These are phyloP conservation scores for Boletus reticuloceps DNA, from an alignment of 768 basidiomycete genomes.

Conservation along the genomic window DNA sequence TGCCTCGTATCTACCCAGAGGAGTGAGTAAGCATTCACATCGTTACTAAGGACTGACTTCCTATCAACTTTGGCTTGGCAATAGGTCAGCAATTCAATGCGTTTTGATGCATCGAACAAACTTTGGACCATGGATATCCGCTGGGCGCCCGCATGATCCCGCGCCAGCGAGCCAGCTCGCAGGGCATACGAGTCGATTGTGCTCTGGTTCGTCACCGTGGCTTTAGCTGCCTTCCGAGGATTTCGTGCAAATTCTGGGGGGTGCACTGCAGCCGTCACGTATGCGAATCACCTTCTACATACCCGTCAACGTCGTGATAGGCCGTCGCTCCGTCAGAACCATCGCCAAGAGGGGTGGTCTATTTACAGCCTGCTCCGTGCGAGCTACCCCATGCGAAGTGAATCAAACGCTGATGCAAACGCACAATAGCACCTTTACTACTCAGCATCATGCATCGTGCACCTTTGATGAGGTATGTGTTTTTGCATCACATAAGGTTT, in stretches of 20 bases:
- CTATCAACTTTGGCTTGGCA: conserved; percentile 26
- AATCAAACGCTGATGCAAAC: neutral
- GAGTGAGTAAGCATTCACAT: conserved; percentile 38
- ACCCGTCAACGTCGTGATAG: conserved; percentile 56
- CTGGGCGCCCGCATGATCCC: conserved; percentile 70
- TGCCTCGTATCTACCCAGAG: conserved; percentile 43
- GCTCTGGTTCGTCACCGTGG: conserved; percentile 45
- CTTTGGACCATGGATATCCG: conserved; percentile 49
- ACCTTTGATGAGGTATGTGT: conserved; percentile 41
- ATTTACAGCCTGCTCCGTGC: conserved; percentile 56
- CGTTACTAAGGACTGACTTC: conserved; percentile 11
- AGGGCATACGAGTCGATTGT: neutral
- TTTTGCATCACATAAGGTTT: conserved; percentile 35
- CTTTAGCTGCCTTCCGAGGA: conserved; percentile 60
- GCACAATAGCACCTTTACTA: conserved; percentile 5
- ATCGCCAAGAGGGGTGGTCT: conserved; percentile 45
- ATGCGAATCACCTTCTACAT: conserved; percentile 59
- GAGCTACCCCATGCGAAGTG: conserved; percentile 6
- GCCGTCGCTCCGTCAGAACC: conserved; percentile 47
- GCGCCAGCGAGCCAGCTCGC: conserved; percentile 38
- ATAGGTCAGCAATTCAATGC: conserved; percentile 1
- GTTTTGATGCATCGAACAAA: neutral
- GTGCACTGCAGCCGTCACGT: conserved; percentile 49
- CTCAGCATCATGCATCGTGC: conserved; percentile 27
- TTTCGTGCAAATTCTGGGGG: conserved; percentile 65